These are phyloP conservation scores for Pseudocercospora ulei DNA, from an alignment of 2,329 filamentous ascomycete genomes.

Conservation along the genomic window DNA sequence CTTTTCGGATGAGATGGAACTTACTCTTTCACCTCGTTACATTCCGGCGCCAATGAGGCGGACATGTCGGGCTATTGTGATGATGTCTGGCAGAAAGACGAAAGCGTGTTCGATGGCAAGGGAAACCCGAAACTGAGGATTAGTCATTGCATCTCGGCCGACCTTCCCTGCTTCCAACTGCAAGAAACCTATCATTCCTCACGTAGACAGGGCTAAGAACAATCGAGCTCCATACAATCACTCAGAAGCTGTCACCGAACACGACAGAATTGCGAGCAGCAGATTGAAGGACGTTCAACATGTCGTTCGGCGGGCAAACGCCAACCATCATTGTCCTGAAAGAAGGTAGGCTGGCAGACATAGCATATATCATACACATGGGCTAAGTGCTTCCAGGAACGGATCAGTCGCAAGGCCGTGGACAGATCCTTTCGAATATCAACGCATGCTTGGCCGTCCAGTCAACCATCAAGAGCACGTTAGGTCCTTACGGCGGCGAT, in stretches of 20 bases:
- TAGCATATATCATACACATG: slow-evolving; percentile 8
- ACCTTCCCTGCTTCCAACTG: neutral
- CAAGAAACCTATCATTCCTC: neutral
- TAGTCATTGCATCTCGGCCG: neutral
- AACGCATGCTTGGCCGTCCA: slow-evolving; percentile 96
- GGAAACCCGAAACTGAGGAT: neutral
- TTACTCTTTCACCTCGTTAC: slow-evolving; percentile 92
- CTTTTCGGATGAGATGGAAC: slow-evolving; percentile 26
- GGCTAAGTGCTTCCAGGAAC: slow-evolving; percentile 55
- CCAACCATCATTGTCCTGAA: slow-evolving; percentile 97
- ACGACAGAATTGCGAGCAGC: neutral
- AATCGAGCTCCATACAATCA: neutral
- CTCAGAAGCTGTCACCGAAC: neutral
- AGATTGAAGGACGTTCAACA: slow-evolving; percentile 38
- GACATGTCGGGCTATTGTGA: slow-evolving; percentile 54
- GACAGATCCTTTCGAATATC: slow-evolving; percentile 95
- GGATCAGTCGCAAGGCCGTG: slow-evolving; percentile 92
- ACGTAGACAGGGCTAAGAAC: neutral
- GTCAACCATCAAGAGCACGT: slow-evolving; percentile 85
- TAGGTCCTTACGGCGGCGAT: slow-evolving; percentile 95
- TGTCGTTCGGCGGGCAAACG: slow-evolving; percentile 96
- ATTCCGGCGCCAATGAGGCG: slow-evolving; percentile 85
- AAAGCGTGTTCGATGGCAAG: neutral
- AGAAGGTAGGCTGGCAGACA: slow-evolving; percentile 58
- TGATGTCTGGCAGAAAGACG: neutral